Evolutionary conservation across 495 filamentous ascomycete genomes (phyloP), one percentile per base, ranked within the genome.

Genomic region (Annulohypoxylon moriforme): DNA sequence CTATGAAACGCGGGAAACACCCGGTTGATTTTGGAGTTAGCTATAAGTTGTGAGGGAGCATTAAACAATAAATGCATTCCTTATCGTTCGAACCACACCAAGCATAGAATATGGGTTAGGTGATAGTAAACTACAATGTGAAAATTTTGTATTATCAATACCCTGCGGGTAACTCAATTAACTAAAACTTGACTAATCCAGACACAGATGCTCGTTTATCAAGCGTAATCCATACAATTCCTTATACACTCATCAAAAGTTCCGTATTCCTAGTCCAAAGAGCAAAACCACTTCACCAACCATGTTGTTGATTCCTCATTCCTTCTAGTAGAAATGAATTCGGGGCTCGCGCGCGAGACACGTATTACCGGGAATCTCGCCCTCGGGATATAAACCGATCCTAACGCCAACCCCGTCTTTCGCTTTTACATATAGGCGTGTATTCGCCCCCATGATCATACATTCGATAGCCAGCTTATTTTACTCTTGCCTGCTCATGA

Each of bases 141-240:
- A 13, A 60, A 56, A 60, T 36, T 16, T 60, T 36, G 25, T 64
- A 68, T 68, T 68, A 68, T 42, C 38, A 29, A 72, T 68, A 64
- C 69, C 64, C 46, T 64, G 60, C 31, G 56, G 60, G 64, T 40
- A 68, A 44, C 38, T 40, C 8, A 40, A 65, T 68, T 73, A 68
- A 60, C 56, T 62, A 68, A 61, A 56, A 57, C 64, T 72, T 3
- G 38, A 65, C 31, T 56, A 73, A 40, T 60, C 65, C 13, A 57
- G 34, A 59, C 50, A 58, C 16, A 61, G 10, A 49, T 52, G 29
- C 24, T 47, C 60, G 25, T 64, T 57, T 49, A 44, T 24, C 44
- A n/a, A 27, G 59, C 44, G 24, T 68, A 65, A 60, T 58, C 20
- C n/a, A 40, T 25, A 40, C 49, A 40, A 46, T n/a, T 25, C 53